Base-by-base conservation (phyloP, 345 rosid genomes). In the Gossypium rotundifolium region DNA sequence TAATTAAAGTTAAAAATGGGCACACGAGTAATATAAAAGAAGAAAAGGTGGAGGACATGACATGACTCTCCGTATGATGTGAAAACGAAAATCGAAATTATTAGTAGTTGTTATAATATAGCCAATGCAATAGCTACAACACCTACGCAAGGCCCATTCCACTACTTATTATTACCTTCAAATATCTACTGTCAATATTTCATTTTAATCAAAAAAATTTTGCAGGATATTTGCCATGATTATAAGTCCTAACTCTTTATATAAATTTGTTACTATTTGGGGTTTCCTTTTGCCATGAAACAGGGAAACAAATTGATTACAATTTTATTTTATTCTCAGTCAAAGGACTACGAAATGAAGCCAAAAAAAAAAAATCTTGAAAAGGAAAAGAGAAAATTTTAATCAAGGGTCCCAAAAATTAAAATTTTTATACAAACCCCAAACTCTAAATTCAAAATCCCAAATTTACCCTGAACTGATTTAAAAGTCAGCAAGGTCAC, bases 401-500 rank as follows among this genome's bases (percentile, higher is more conserved):
- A 14, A 68, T 5, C 9, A 23, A 54, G 14, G 9, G 17, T 3
- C 63, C 38, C 63, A 20, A 2, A 11, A 11, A 11, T 1, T 20
- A 11, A n/a, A 54, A 18, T 18, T 5, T 33, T 33, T 33, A 14
- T 13, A 46, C 2, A 23, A 33, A 1, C 40, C 40, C 40, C 0
- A 27, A 13, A 13, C 40, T 3, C 20, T 20, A 48, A 23, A 3
- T 1, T 1, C 29, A 0, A 25, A 12, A 11, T 7, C 8, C 18
- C 38, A 48, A 4, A 67, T 42, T 20, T 29, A 22, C 13, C 58
- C 42, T 68, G 10, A 68, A 13, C 58, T 1, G 16, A 48, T 23
- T 65, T 17, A 40, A 49, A 68, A 68, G 72, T 68, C 72, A 68
- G 45, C 58, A 49, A 25, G 14, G 11, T 16, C 72, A 68, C 72